Evolutionary conservation across 805 yeast genomes (phyloP), one percentile per base, ranked within the genome.

Genomic region (Lipomyces sp.): DNA sequence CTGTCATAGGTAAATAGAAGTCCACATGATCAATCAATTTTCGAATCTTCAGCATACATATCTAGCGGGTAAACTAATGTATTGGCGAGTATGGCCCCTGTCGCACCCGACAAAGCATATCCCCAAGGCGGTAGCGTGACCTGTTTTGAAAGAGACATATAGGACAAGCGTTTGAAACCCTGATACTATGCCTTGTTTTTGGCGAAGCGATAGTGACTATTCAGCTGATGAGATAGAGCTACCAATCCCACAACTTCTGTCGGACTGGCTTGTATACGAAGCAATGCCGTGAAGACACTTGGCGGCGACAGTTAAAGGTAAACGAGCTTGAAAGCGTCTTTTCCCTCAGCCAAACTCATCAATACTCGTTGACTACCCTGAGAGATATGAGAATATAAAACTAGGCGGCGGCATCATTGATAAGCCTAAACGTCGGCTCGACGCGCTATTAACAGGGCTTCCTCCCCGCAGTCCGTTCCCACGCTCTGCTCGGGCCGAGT

Each of bases 71-170:
- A 91, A 0, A 91, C 93, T 54, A 86, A 80, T 6, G 90, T 80
- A 78, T 90, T 91, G 53, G 97, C 96, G 59, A 89, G 76, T 30
- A 87, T 88, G 0, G 96, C 90, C 7, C 96, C 95, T 58, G 88
- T 81, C 0, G 96, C 91, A 0, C 96, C 97, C 59, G 90, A 86
- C 15, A 90, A 82, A 0, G 97, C 97, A 73, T 87, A 86, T 70
- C 91, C 96, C 74, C 90, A 79, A 6, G 90, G 89, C n/a, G 87
- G 75, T 33, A 69, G 42, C 3, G 62, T 34, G 11, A 69, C 69
- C 35, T 70, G 71, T 60, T 70, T 70, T 4, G 73, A 70, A 15
- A 63, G 48, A 15, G 48, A 42, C 48, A 42, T 42, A 24, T 6
- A 15, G 48, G 24, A 42, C 24, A 24, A 24, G 24, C 24, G 48